These are phyloP conservation scores for Erigeron canadensis DNA, from an alignment of 129 eudicot genomes.

Conservation along the genomic window DNA sequence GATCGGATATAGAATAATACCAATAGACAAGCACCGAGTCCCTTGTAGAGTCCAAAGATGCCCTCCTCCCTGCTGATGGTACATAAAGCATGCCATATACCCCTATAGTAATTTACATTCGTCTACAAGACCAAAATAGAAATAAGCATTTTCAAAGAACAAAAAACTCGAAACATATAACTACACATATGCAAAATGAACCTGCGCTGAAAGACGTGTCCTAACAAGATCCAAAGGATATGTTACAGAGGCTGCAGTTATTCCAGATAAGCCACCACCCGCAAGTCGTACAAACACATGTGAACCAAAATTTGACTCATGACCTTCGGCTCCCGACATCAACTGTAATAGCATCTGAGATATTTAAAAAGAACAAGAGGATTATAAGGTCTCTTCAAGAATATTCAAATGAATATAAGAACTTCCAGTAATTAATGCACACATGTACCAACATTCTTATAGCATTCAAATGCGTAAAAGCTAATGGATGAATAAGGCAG, in stretches of 20 bases:
- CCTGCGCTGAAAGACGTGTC: conserved; percentile 95
- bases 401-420: background rate
- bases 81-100: conserved; percentile 74
- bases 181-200: conserved; percentile 20
- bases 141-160: conserved; percentile 3
- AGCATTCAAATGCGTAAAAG: conserved; percentile 85
- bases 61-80: conserved; percentile 89
- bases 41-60: conserved; percentile 75
- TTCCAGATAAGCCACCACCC: conserved; percentile 91
- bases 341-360: conserved; percentile 52
- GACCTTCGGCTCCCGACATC: conserved; percentile 47
- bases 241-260: conserved; percentile 84
- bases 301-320: conserved; percentile 51
- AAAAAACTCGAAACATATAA: conserved; percentile 11
- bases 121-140: conserved; percentile 49
- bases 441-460: conserved; percentile 85
- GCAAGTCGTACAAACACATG: conserved; percentile 70
- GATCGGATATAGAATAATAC: conserved; percentile 37
- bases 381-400: background rate
- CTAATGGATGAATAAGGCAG: conserved; percentile 89
- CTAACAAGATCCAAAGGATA: conserved; percentile 92
- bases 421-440: conserved; percentile 36
- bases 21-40: conserved; percentile 90
- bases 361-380: conserved; percentile 8
- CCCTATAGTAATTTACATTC: conserved; percentile 72